Conservation (phyloP, 2,329 filamentous ascomycete genomes). For the Hortaea werneckii region DNA sequence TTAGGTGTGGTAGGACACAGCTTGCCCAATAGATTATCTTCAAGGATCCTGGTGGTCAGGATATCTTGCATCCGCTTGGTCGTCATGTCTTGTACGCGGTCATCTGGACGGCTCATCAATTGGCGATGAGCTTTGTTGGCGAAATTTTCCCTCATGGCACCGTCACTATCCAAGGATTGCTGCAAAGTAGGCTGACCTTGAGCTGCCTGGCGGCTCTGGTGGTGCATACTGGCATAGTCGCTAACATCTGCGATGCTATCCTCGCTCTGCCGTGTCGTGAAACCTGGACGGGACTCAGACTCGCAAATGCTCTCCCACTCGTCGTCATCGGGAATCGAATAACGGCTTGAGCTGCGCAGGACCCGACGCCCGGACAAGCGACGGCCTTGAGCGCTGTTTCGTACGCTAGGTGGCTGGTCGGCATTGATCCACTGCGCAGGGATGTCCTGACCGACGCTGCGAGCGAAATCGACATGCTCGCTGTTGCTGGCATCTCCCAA, state of each 20-base stretch:
- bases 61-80: neutral
- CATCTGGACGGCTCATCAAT: neutral
- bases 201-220: neutral
- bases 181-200: conserved; percentile 1
- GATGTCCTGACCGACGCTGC: neutral
- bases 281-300: conserved; percentile 5
- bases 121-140: neutral
- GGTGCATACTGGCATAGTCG: conserved; percentile 5
- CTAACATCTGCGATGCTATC: conserved; percentile 19
- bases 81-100: neutral
- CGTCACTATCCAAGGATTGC: neutral
- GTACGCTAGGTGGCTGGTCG: neutral
- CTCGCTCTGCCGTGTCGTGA: conserved; percentile 5
- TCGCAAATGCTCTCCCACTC: conserved; percentile 5
- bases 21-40: neutral
- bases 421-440: conserved; percentile 3
- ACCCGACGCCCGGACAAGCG: neutral
- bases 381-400: neutral
- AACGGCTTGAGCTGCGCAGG: conserved; percentile 1
- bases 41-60: neutral
- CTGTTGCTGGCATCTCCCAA: no score
- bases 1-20: neutral
- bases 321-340: neutral
- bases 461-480: no score
- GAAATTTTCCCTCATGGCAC: neutral